A percentile compares a stretch with the other conserved stretches of the same genome.
phyloP scores from a whole-genome alignment of 2,329 filamentous ascomycete genomes.

The Colletotrichum coccodes region DNA sequence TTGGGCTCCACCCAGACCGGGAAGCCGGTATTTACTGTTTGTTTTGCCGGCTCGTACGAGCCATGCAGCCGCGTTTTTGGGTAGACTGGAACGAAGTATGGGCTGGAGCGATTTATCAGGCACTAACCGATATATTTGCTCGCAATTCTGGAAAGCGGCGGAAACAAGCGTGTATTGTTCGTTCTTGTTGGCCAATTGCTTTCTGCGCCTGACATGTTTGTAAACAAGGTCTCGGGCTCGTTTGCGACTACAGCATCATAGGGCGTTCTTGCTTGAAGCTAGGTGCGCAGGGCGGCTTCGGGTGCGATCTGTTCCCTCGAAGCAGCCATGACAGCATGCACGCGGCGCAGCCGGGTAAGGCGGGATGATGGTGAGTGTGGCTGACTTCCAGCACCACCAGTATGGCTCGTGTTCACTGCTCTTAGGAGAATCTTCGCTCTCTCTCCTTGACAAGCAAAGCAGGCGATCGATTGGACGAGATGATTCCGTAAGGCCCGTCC shows the following conservation, averaged over 20 bases:
- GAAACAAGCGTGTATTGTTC: background rate
- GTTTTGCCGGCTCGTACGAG: background rate
- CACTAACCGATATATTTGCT: background rate
- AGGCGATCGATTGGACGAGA: background rate
- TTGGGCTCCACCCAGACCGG: background rate
- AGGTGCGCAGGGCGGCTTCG: constrained; percentile 12
- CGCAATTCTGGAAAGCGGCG: too few relatives aligned
- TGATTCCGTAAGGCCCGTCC: background rate
- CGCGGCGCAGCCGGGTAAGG: constrained; percentile 12
- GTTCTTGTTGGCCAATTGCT: background rate
- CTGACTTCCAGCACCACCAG: constrained; percentile 10
- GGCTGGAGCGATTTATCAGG: background rate
- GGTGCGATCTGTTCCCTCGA: background rate
- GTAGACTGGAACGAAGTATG: background rate
- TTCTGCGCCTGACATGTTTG: background rate
- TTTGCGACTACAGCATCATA: background rate
- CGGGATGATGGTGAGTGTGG: constrained; percentile 20
- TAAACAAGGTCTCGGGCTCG: background rate
- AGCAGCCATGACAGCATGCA: constrained; percentile 7
- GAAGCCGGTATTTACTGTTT: background rate
- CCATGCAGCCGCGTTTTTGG: background rate
- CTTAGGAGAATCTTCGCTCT: background rate
- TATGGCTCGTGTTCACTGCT: background rate
- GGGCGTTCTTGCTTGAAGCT: background rate
- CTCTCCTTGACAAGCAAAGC: background rate